A percentile compares a stretch with the other conserved stretches of the same genome.
phyloP scores from a whole-genome alignment of 352 stramenopile species.

The Albugo laibachii region DNA sequence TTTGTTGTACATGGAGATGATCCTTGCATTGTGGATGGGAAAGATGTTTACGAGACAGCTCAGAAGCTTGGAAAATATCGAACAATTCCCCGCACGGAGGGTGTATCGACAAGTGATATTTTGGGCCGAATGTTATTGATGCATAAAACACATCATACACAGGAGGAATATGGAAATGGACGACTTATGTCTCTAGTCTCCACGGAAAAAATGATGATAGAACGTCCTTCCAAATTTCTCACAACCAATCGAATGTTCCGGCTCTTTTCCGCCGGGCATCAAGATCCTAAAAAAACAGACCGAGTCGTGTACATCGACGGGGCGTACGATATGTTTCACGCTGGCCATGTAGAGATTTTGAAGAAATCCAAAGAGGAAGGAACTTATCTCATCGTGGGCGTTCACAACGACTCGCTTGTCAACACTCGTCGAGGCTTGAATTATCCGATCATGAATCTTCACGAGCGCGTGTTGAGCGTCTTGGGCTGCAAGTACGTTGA shows the following conservation, averaged over 20 bases:
- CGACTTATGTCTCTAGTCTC: constrained; percentile 57
- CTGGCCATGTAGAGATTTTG: constrained; percentile 92
- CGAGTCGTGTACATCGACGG: constrained; percentile 96
- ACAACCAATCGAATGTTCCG: constrained; percentile 91
- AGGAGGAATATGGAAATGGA: constrained; percentile 57
- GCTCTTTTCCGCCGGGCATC: constrained; percentile 78
- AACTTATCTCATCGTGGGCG: constrained; percentile 92
- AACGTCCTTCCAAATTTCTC: constrained; percentile 84
- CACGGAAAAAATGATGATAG: constrained; percentile 8
- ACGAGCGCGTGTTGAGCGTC: constrained; percentile 93
- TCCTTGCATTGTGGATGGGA: constrained; percentile 96
- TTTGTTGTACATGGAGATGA: constrained; percentile 98
- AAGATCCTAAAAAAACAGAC: constrained; percentile 75
- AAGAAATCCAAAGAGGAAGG: constrained; percentile 83
- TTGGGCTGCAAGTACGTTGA: constrained; percentile 93
- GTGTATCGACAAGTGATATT: constrained; percentile 97
- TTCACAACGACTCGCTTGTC: constrained; percentile 90
- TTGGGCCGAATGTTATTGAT: constrained; percentile 95
- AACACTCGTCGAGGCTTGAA: constrained; percentile 79
- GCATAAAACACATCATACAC: constrained; percentile 85
- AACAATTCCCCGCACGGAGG: constrained; percentile 90
- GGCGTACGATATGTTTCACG: constrained; percentile 98
- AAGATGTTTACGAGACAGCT: constrained; percentile 95
- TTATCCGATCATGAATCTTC: constrained; percentile 96
- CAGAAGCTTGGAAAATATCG: constrained; percentile 92